Evolutionary conservation across 805 yeast genomes (phyloP), one percentile per base, ranked within the genome.

Genomic region (Starmerella ratchasimensis): DNA sequence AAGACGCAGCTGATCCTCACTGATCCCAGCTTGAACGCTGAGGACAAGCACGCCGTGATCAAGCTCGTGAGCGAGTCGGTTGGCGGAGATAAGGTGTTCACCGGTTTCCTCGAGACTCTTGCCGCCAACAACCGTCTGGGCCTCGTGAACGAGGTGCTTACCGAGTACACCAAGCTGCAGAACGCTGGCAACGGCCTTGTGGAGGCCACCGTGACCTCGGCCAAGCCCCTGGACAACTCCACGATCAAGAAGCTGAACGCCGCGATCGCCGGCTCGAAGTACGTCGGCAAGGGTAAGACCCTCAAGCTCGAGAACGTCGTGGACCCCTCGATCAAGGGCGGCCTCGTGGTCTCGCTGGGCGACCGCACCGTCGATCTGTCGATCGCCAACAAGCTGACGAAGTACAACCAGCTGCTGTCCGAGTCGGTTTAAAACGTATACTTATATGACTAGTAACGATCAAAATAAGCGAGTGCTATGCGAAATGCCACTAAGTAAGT

Each of bases 351-450:
- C 44, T 94, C 86, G 65, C 82, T 90, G 54, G 95, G 88, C 57
- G 98, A 88, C 69, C 82, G 79, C 64, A 86, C 97, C 47, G 94
- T 84, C 54, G 98, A 90, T 66, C 71, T 88, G 61, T 78, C 93
- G 43, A 74, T 90, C 51, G 69, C 86, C 43, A 63, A 80, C 58
- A 84, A 79, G 71, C 74, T 90, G 59, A 68, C 80, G 61, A 83
- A 74, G 67, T 76, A 86, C 64, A 90, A 90, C 80, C 74, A 80
- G 63, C 74, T 79, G 52, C 74, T 90, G 61, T 67, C 71, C 53
- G 95, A 88, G 69, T 68, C 94, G 47, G 71, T 86, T 64, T 88
- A 78, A 67, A 19, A 10, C 13, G 13, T 32, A 4, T 14, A 32
- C 11, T 28, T 28, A 28, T 13, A 28, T 8, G 7, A 28, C 11